Conservation (phyloP, 805 yeast genomes). For the Ogataea naganishii region DNA sequence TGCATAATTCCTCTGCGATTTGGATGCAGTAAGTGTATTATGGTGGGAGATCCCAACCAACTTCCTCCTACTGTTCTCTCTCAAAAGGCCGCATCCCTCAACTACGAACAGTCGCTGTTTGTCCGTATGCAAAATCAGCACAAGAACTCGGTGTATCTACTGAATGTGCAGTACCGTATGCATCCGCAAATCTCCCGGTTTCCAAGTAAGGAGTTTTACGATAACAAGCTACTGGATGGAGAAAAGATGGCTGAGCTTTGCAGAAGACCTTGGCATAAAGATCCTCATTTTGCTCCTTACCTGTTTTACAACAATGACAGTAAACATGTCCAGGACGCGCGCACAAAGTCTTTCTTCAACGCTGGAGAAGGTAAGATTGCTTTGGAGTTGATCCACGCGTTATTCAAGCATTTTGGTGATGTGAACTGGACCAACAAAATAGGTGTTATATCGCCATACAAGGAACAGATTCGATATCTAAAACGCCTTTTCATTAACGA, state of each 20-base stretch:
- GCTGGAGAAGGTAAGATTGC: conserved; percentile 65
- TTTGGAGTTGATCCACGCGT: conserved; percentile 49
- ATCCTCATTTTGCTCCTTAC: conserved; percentile 58
- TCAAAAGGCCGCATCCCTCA: conserved; percentile 68
- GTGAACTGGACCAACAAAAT: conserved; percentile 60
- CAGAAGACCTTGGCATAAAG: conserved; percentile 66
- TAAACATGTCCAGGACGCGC: conserved; percentile 52
- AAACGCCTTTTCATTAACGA: conserved; percentile 45
- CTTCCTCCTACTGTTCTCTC: conserved; percentile 95
- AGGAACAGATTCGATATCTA: conserved; percentile 67
- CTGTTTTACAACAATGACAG: conserved; percentile 66
- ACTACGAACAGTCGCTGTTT: conserved; percentile 86
- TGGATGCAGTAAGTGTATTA: conserved; percentile 82
- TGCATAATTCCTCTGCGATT: conserved; percentile 87
- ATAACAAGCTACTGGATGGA: conserved; percentile 69
- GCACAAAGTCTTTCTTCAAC: conserved; percentile 67
- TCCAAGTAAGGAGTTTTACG: conserved; percentile 80
- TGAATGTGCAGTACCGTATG: conserved; percentile 96
- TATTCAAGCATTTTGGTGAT: conserved; percentile 40
- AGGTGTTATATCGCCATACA: conserved; percentile 92
- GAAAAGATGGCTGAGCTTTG: conserved; percentile 56
- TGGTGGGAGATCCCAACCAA: conserved; percentile 99
- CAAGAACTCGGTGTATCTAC: conserved; percentile 53
- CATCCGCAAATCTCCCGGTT: conserved; percentile 85
- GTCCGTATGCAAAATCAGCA: conserved; percentile 80